phyloP scores from a whole-genome alignment of 75 land plant genomes.

The Sequoiadendron giganteum region DNA sequence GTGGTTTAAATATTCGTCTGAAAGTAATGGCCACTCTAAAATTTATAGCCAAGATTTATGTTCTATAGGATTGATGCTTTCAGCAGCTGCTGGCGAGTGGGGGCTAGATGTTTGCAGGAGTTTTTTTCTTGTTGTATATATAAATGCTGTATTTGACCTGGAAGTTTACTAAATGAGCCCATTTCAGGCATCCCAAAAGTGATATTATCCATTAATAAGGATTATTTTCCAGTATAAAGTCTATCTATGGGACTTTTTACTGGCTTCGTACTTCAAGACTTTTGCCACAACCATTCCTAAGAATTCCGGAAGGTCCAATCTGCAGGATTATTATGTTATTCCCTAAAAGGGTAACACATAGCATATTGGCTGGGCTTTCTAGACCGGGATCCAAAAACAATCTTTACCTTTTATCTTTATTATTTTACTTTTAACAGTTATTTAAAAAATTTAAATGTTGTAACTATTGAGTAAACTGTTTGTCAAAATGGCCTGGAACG shows the following conservation, averaged over 20 bases:
- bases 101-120: not conserved
- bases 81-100: not conserved
- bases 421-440: not conserved
- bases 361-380: no score
- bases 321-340: not conserved
- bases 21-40: no score
- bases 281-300: not conserved
- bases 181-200: not conserved
- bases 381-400: not conserved
- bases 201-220: no score
- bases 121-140: no score
- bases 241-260: not conserved
- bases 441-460: not conserved
- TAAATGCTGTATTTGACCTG: no score
- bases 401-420: not conserved
- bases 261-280: no score
- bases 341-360: not conserved
- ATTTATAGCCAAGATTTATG: no score
- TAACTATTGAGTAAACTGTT: not conserved
- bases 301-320: not conserved
- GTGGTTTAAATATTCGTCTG: no score
- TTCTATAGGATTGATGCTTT: not conserved
- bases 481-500: not conserved
- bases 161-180: no score
- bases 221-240: not conserved